These are phyloP conservation scores for Sonneratia alba DNA, from an alignment of 345 rosid genomes.

Conservation along the genomic window DNA sequence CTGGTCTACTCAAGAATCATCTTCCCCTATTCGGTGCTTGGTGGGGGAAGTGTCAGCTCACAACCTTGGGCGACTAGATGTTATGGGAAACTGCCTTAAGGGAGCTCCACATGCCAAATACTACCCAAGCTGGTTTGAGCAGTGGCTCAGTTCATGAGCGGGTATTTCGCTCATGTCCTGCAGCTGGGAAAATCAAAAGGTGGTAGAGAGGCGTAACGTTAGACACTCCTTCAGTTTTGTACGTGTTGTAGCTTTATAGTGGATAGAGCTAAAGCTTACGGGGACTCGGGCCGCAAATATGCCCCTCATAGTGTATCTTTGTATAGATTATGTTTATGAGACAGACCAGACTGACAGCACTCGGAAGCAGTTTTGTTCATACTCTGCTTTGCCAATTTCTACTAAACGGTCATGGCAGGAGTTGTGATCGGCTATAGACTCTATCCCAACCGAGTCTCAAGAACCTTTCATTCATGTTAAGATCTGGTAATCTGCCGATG, in stretches of 20 bases:
- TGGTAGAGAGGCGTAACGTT: not conserved
- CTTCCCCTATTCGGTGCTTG: not conserved
- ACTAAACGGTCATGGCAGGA: slow-evolving; percentile 40
- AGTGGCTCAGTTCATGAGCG: not conserved
- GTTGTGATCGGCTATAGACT: slow-evolving; percentile 64
- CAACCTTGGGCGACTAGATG: no score
- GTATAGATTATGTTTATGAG: not conserved
- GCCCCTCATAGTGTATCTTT: not conserved
- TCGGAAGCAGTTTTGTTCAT: not conserved
- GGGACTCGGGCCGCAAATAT: not conserved
- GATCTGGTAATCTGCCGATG: slow-evolving; percentile 35
- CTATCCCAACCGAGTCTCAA: slow-evolving; percentile 94
- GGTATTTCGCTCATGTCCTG: not conserved
- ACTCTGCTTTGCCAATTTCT: not conserved
- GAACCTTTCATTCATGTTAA: slow-evolving; percentile 21
- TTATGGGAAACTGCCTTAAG: not conserved
- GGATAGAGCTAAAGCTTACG: not conserved
- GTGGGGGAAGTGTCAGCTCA: not conserved
- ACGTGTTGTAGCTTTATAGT: not conserved
- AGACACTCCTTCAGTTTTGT: not conserved
- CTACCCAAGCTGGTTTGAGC: no score
- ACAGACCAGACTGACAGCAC: not conserved
- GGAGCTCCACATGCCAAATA: not conserved
- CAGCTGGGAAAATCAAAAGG: not conserved
- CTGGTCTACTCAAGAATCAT: not conserved